Conservation (phyloP, 208 protist species). For the Polymyxa betae region DNA sequence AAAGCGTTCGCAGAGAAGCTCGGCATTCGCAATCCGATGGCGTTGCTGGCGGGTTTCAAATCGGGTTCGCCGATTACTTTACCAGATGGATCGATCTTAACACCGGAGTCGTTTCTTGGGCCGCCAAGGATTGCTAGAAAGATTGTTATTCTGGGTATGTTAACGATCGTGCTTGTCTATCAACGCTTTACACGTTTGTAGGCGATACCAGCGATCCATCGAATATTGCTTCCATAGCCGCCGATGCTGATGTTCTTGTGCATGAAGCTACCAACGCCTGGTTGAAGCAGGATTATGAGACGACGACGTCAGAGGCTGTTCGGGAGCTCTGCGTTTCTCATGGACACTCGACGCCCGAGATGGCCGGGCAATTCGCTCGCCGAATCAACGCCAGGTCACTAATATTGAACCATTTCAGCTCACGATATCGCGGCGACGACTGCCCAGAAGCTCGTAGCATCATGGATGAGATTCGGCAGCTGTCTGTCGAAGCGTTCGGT, state of each 20-base stretch:
- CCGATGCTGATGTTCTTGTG: background rate
- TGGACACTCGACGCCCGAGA: background rate
- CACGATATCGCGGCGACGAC: background rate
- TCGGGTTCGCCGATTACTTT: background rate
- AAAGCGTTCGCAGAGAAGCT: background rate
- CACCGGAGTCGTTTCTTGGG: background rate
- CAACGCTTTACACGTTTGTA: background rate
- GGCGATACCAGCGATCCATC: background rate
- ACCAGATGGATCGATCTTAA: background rate
- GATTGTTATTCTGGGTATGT: no score
- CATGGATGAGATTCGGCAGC: background rate
- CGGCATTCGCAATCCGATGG: background rate
- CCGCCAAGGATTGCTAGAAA: no score
- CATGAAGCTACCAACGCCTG: background rate
- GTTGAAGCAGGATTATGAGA: background rate
- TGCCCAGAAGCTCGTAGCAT: background rate
- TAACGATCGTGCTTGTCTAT: no score
- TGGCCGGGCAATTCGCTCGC: background rate
- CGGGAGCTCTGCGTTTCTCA: background rate
- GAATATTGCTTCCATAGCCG: background rate
- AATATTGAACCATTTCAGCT: constrained; percentile 2
- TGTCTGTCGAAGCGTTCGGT: background rate
- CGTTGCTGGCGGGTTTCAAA: background rate
- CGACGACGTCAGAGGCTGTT: background rate
- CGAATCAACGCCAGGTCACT: background rate